A percentile compares a stretch with the other conserved stretches of the same genome.
Evolutionary conservation across 129 eudicot genomes (phyloP).

Genomic region (Chrysanthemum lavandulifolium): DNA sequence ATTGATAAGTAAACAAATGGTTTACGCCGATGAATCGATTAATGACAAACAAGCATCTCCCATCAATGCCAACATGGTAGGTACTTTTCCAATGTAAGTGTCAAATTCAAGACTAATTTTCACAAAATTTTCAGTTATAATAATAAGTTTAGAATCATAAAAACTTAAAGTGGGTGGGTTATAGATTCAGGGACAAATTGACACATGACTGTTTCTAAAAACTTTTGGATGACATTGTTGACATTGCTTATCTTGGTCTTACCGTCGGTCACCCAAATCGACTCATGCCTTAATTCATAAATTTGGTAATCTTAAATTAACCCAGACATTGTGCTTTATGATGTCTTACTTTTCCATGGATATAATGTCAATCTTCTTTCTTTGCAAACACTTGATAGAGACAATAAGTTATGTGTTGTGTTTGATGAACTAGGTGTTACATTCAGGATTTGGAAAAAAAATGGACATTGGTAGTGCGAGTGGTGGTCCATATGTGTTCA

Average conservation of each 20-base stretch:
- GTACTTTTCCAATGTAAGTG: not conserved
- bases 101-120: too few relatives aligned
- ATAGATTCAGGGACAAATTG: not conserved
- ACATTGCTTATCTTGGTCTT: not conserved
- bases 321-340: not conserved
- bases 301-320: not conserved
- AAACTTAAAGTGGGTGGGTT: not conserved
- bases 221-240: not conserved
- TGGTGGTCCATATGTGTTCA: not conserved
- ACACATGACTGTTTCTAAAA: not conserved
- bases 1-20: too few relatives aligned
- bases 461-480: not conserved
- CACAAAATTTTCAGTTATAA: too few relatives aligned
- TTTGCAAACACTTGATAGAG: not conserved
- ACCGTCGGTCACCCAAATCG: not conserved
- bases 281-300: not conserved
- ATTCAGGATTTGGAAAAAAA: not conserved
- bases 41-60: too few relatives aligned
- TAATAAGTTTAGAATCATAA: too few relatives aligned
- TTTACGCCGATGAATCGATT: too few relatives aligned
- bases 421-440: not conserved
- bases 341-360: not conserved
- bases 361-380: not conserved
- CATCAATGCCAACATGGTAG: not conserved
- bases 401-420: not conserved